phyloP scores from a whole-genome alignment of 495 filamentous ascomycete species.

The Trichoderma orchidacearum region DNA sequence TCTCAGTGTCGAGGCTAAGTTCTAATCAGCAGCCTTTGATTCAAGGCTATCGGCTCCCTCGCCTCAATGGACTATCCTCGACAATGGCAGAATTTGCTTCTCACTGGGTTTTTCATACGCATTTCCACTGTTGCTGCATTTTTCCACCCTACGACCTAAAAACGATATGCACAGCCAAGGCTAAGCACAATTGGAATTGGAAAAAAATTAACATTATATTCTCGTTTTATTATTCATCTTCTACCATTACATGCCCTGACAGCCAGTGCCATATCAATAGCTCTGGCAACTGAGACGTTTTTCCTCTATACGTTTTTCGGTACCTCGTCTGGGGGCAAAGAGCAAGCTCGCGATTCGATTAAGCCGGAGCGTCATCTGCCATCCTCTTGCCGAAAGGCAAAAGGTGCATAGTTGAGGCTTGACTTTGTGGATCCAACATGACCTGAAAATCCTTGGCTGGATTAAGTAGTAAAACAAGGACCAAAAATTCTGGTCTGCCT shows the following conservation, averaged over 20 bases:
- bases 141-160: no score
- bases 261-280: conserved; percentile 17
- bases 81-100: neutral
- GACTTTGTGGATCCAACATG: conserved; percentile 68
- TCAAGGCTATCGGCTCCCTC: neutral
- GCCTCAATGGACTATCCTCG: neutral
- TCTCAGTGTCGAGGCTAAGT: neutral
- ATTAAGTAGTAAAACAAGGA: neutral
- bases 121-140: no score
- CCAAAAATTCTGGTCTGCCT: neutral
- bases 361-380: conserved; percentile 76
- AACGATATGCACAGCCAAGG: no score
- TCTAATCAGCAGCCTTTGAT: neutral
- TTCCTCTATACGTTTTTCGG: conserved; percentile 27
- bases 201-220: no score
- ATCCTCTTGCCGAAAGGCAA: conserved; percentile 61
- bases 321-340: conserved; percentile 29
- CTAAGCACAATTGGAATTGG: no score
- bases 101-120: no score
- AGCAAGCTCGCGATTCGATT: conserved; percentile 56
- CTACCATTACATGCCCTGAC: conserved; percentile 9
- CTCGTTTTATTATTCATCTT: neutral
- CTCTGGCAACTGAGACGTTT: conserved; percentile 34
- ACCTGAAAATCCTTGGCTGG: neutral
- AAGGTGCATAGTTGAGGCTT: conserved; percentile 74